phyloP scores from a whole-genome alignment of 768 basidiomycete genomes.

The Podaxis rugospora region DNA sequence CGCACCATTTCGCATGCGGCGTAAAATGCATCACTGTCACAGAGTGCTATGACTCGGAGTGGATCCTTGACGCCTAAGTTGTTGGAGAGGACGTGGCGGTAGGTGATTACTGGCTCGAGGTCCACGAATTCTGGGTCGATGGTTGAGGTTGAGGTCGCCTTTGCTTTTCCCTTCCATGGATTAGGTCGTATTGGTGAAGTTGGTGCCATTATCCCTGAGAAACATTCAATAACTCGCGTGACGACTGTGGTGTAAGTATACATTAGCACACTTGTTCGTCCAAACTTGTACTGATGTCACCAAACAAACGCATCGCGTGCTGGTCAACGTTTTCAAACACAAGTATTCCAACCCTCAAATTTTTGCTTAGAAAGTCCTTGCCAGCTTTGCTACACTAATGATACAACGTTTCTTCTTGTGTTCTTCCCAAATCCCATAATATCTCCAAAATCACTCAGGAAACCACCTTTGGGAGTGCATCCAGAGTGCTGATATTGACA shows the following conservation, averaged over 20 bases:
- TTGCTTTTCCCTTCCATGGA: constrained; percentile 58
- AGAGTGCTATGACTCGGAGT: constrained; percentile 81
- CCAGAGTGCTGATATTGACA: constrained; percentile 34
- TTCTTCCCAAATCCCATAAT: not conserved
- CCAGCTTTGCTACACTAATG: not conserved
- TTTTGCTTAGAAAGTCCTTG: not conserved
- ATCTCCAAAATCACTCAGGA: not conserved
- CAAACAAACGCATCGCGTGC: constrained; percentile 13
- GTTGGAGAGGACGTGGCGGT: constrained; percentile 69
- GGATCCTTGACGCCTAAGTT: constrained; percentile 71
- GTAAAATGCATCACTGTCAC: constrained; percentile 87
- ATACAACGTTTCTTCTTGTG: not conserved
- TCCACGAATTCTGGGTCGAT: constrained; percentile 49
- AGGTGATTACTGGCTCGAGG: constrained; percentile 66
- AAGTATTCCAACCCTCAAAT: constrained; percentile 16
- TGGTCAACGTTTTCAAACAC: not conserved
- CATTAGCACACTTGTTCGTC: not conserved
- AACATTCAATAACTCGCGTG: not conserved
- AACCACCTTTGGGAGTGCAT: constrained; percentile 22
- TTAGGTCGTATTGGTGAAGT: not conserved
- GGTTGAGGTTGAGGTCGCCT: constrained; percentile 21
- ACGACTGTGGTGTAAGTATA: not conserved
- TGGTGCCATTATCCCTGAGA: not conserved
- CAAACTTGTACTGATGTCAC: not conserved
- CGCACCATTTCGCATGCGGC: constrained; percentile 85